These are phyloP conservation scores for Suhomyces wounanorum DNA, from an alignment of 1,139 yeast species.

Conservation along the genomic window DNA sequence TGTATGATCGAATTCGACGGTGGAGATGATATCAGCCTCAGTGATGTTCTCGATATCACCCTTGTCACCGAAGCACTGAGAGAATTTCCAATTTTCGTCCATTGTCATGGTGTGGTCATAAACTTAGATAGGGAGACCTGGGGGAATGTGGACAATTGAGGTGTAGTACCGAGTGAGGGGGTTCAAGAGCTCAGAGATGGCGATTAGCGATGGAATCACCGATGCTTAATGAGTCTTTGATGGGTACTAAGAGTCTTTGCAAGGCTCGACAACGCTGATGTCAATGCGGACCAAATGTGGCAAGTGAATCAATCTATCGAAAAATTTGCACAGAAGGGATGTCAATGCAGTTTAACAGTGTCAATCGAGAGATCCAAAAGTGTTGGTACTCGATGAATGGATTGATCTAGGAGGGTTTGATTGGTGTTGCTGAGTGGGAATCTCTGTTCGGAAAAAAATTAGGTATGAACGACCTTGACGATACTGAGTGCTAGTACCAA, in stretches of 20 bases:
- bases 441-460: constrained; percentile 12
- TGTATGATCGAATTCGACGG: constrained; percentile 93
- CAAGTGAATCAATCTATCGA: constrained; percentile 2
- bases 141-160: not conserved
- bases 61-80: constrained; percentile 97
- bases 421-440: constrained; percentile 9
- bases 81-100: constrained; percentile 61
- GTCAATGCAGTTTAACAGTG: not conserved
- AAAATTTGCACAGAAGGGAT: not conserved
- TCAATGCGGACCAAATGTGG: not conserved
- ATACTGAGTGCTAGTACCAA: not conserved
- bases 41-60: constrained; percentile 95
- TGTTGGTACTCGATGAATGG: not conserved
- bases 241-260: not conserved
- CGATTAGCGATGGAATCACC: not conserved
- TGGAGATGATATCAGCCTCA: constrained; percentile 95
- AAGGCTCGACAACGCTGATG: not conserved
- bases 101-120: constrained; percentile 12
- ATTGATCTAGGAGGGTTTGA: constrained; percentile 1
- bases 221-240: not conserved
- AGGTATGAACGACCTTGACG: constrained; percentile 13
- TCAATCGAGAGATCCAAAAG: not conserved
- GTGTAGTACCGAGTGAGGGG: not conserved
- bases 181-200: not conserved
- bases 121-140: not conserved